These are phyloP conservation scores for Tricholoma flavovirens DNA, from an alignment of 768 basidiomycete genomes.

Conservation along the genomic window DNA sequence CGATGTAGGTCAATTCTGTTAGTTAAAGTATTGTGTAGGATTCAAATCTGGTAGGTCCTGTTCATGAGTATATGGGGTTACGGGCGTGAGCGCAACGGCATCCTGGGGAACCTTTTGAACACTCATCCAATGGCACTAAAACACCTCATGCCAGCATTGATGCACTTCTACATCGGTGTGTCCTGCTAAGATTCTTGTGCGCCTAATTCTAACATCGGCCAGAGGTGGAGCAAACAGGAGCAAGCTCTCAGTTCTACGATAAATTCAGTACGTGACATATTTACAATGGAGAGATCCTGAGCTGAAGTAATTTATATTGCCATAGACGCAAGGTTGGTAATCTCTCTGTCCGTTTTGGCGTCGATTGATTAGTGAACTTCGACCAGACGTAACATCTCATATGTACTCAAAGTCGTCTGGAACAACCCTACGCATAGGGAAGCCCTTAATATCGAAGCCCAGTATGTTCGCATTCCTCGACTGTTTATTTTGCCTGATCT, in stretches of 20 bases:
- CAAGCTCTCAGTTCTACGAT: slow-evolving; percentile 97
- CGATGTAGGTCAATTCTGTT: slow-evolving; percentile 49
- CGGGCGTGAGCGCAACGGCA: slow-evolving; percentile 59
- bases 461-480: slow-evolving; percentile 35
- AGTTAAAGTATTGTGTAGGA: neutral
- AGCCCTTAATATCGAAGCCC: slow-evolving; percentile 74
- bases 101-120: slow-evolving; percentile 80
- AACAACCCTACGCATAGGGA: slow-evolving; percentile 84
- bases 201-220: slow-evolving; percentile 1
- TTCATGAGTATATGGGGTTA: slow-evolving; percentile 70
- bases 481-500: neutral
- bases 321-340: slow-evolving; percentile 48
- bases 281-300: neutral
- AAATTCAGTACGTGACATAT: slow-evolving; percentile 75
- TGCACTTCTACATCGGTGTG: slow-evolving; percentile 92
- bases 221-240: slow-evolving; percentile 98
- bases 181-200: neutral
- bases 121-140: slow-evolving; percentile 79
- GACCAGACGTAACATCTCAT: slow-evolving; percentile 74
- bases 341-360: neutral
- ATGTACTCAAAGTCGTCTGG: slow-evolving; percentile 88
- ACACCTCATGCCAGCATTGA: slow-evolving; percentile 85
- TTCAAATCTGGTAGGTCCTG: slow-evolving; percentile 44
- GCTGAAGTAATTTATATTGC: slow-evolving; percentile 4
- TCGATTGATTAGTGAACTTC: neutral